A percentile compares a stretch with the other conserved stretches of the same genome.
Conservation (phyloP, 2,329 filamentous ascomycete genomes). For the Microdochium paspali region DNA sequence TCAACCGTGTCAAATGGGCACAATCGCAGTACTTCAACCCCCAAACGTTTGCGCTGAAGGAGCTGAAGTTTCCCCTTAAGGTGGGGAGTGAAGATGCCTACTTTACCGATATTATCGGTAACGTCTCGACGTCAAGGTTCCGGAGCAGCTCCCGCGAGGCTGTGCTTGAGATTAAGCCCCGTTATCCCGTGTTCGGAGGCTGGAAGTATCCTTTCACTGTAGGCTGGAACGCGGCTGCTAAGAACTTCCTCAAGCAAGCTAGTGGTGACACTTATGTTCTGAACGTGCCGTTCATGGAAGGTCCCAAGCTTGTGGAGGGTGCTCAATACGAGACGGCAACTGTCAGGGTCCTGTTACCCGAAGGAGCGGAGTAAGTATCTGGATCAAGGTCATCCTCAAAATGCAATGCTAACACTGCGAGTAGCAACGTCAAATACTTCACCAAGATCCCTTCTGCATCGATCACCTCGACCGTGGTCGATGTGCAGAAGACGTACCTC, state of each 20-base stretch:
- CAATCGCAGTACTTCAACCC: constrained; percentile 66
- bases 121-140: constrained; percentile 90
- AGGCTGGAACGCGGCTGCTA: constrained; percentile 86
- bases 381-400: background rate
- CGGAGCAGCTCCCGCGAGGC: constrained; percentile 67
- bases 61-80: constrained; percentile 70
- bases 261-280: constrained; percentile 67
- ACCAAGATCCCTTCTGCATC: constrained; percentile 59
- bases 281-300: constrained; percentile 87
- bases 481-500: constrained; percentile 79
- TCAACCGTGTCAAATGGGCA: constrained; percentile 70
- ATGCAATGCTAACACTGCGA: constrained; percentile 13
- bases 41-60: constrained; percentile 68
- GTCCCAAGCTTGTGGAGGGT: constrained; percentile 77
- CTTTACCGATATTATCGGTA: constrained; percentile 93
- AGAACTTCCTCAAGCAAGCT: constrained; percentile 62
- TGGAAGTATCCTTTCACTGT: constrained; percentile 98
- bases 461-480: constrained; percentile 48
- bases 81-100: constrained; percentile 80
- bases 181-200: constrained; percentile 92
- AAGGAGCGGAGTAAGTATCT: constrained; percentile 75
- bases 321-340: constrained; percentile 76
- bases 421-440: constrained; percentile 68
- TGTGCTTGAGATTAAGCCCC: constrained; percentile 81
- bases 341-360: constrained; percentile 77